phyloP scores from a whole-genome alignment of 2,329 filamentous ascomycete species.

The Fusarium xyrophilum region DNA sequence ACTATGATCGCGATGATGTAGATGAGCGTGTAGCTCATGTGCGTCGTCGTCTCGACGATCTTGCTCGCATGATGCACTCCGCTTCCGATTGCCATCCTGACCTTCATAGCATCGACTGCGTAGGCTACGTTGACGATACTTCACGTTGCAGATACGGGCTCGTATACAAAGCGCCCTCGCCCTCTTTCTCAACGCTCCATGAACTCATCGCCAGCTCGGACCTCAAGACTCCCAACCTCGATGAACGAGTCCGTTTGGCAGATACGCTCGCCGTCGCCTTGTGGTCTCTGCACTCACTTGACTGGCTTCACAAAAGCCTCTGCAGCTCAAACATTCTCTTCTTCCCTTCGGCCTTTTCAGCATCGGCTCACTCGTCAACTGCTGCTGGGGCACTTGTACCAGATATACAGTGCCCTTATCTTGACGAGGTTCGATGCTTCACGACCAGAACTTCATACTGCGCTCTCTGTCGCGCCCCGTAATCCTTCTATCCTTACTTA shows the following conservation, averaged over 20 bases:
- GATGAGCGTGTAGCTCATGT: slow-evolving; percentile 53
- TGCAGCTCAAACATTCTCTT: slow-evolving; percentile 62
- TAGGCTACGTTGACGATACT: slow-evolving; percentile 55
- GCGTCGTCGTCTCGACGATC: slow-evolving; percentile 54
- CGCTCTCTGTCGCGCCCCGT: slow-evolving; percentile 55
- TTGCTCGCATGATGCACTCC: slow-evolving; percentile 56
- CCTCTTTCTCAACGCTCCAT: slow-evolving; percentile 50
- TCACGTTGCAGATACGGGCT: slow-evolving; percentile 52
- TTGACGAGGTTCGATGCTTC: slow-evolving; percentile 65
- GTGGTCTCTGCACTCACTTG: slow-evolving; percentile 60
- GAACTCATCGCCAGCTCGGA: slow-evolving; percentile 49
- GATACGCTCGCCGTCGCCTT: slow-evolving; percentile 53
- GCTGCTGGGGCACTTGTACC: slow-evolving; percentile 49
- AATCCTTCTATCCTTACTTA: slow-evolving; percentile 51
- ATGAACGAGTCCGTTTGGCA: slow-evolving; percentile 52
- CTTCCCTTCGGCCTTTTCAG: slow-evolving; percentile 54
- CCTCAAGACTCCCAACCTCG: slow-evolving; percentile 54
- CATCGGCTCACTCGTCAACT: slow-evolving; percentile 41
- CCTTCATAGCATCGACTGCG: slow-evolving; percentile 55
- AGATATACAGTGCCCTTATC: slow-evolving; percentile 52
- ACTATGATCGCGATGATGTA: slow-evolving; percentile 52
- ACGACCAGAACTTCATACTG: slow-evolving; percentile 58
- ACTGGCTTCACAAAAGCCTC: slow-evolving; percentile 65
- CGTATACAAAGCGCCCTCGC: slow-evolving; percentile 49
- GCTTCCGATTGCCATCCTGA: slow-evolving; percentile 54